Base-by-base conservation (phyloP, 129 eudicot species). In the Ambrosia artemisiifolia region DNA sequence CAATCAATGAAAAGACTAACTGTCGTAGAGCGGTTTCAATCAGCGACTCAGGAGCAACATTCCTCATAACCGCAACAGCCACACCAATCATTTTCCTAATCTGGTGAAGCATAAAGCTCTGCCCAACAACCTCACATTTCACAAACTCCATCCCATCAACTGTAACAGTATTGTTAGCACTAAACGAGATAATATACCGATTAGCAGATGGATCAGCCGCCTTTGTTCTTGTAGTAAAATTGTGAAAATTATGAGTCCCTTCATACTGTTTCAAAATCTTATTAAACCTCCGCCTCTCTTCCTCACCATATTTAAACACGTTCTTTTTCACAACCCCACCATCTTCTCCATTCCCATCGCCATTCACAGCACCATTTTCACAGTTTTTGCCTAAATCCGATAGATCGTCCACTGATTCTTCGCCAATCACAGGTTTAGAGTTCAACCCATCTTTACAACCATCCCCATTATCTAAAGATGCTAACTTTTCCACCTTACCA, bases 61-160 rank as follows among this genome's bases (percentile, higher is more conserved):
- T 79, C 88, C 98, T 85, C 96, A 90, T 86, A 38, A 94, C 80
- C 0, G 95, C 92, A 63, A 94, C 96, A 0, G 98, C 97, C 66
- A 87, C 85, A 71, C 98, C 98, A 16, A 94, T 85, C 98, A 94
- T 84, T 71, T 94, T 94, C 71, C 98, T 32, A 0, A 94, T 90
- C 62, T 94, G 98, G 66, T 94, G 98, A 79, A 94, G 97, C 98
- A 94, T 94, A 75, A 94, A 94, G 83, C 98, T 94, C 70, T 94
- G 98, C 51, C 98, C 98, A 38, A 94, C 78, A 60, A 94, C 95
- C 59, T 94, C 93, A 70, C 98, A 94, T 79, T 90, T 94, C 28
- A 94, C 89, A 68, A 94, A 94, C n/a, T 94, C 98, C 16, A 86
- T 85, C 12, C 96, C 97, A 14, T 88, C 96, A 55, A 94, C 80